These are phyloP conservation scores for Mycosphaerella arachidis DNA, from an alignment of 2,329 filamentous ascomycete species.

Conservation along the genomic window DNA sequence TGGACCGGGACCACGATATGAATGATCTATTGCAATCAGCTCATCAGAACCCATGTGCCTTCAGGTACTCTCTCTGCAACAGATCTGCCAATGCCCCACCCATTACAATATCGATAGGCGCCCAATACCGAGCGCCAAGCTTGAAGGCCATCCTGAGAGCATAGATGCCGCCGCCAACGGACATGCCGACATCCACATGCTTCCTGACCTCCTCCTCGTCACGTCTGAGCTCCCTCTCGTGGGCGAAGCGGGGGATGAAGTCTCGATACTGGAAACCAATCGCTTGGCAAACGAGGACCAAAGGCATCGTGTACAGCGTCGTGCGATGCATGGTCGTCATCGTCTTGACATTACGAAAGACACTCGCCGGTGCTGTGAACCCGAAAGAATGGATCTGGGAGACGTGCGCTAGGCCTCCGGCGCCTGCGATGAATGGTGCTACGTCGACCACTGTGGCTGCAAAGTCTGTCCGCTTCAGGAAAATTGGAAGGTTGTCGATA, in stretches of 20 bases:
- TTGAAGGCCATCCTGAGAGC: conserved; percentile 21
- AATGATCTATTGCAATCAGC: neutral
- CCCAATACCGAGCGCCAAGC: conserved; percentile 24
- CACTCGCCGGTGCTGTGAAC: conserved; percentile 25
- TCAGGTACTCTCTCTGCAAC: conserved; percentile 30
- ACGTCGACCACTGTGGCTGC: conserved; percentile 29
- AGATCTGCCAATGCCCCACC: conserved; percentile 31
- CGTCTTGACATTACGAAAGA: conserved; percentile 28
- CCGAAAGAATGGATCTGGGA: conserved; percentile 27
- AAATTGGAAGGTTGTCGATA: conserved; percentile 21
- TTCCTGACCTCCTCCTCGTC: conserved; percentile 30
- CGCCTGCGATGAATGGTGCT: conserved; percentile 28
- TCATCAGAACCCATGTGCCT: conserved; percentile 27
- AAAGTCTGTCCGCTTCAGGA: conserved; percentile 25
- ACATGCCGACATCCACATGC: conserved; percentile 31
- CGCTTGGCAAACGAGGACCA: conserved; percentile 25
- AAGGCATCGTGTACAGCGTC: conserved; percentile 18
- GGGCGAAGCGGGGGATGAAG: conserved; percentile 29
- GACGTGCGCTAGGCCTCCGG: conserved; percentile 25
- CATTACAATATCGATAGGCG: conserved; percentile 29
- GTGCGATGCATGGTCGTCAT: conserved; percentile 28
- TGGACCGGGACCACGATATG: neutral
- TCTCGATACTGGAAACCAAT: conserved; percentile 26
- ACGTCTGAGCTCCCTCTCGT: conserved; percentile 27
- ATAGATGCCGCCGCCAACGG: conserved; percentile 24